Percentiles rank a stretch among this genome's conserved stretches.
Evolutionary conservation across 306 rosid species (phyloP).

Genomic region (Myrica gale): DNA sequence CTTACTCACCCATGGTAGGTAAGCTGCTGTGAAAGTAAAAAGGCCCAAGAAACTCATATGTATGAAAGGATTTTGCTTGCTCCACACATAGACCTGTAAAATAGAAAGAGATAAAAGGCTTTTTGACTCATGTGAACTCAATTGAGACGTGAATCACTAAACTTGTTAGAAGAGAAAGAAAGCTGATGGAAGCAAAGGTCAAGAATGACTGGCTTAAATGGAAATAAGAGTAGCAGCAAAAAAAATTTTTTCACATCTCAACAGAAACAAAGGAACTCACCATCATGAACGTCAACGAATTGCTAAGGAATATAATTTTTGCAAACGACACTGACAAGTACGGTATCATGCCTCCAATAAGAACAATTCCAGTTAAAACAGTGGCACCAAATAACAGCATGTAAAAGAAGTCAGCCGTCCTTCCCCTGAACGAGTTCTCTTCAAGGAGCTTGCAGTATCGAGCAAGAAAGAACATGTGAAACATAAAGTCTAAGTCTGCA

Average conservation of each 20-base stretch:
- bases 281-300: slow-evolving; percentile 96
- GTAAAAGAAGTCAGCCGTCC: slow-evolving; percentile 93
- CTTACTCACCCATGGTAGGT: slow-evolving; percentile 92
- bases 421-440: slow-evolving; percentile 97
- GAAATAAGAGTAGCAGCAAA: background rate
- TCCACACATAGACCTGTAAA: slow-evolving; percentile 92
- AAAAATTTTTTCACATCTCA: background rate
- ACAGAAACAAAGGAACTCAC: slow-evolving; percentile 36
- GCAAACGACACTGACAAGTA: slow-evolving; percentile 83
- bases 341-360: slow-evolving; percentile 94
- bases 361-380: slow-evolving; percentile 85
- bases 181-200: slow-evolving; percentile 7
- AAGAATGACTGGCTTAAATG: background rate
- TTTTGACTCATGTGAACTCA: slow-evolving; percentile 8
- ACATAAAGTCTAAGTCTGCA: slow-evolving; percentile 95
- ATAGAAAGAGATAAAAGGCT: slow-evolving; percentile 12
- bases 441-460: slow-evolving; percentile 99
- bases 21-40: slow-evolving; percentile 88
- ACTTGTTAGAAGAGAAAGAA: slow-evolving; percentile 1
- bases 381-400: slow-evolving; percentile 92
- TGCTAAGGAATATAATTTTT: slow-evolving; percentile 87
- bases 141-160: slow-evolving; percentile 4
- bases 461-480: slow-evolving; percentile 97
- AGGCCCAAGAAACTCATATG: slow-evolving; percentile 97
- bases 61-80: slow-evolving; percentile 95